A percentile compares a stretch with the other conserved stretches of the same genome.
phyloP scores from a whole-genome alignment of 768 basidiomycete species.

The Tulasnella sp. region DNA sequence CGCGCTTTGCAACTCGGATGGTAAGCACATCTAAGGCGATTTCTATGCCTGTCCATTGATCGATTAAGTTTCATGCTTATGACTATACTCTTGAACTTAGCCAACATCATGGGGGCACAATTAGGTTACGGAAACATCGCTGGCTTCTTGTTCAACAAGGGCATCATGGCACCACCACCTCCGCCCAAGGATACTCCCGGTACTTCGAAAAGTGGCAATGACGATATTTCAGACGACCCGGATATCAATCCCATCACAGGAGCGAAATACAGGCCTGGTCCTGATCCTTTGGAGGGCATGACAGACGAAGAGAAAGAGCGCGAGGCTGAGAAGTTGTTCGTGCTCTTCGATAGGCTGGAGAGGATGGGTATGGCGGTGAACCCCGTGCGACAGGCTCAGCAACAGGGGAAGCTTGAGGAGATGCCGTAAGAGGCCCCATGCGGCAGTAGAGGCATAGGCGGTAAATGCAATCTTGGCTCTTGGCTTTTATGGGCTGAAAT shows the following conservation, averaged over 20 bases:
- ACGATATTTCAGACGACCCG: slow-evolving; percentile 30
- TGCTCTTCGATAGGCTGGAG: slow-evolving; percentile 83
- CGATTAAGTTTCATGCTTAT: neutral
- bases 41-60: slow-evolving; percentile 1
- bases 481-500: too few relatives aligned
- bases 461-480: too few relatives aligned
- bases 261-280: slow-evolving; percentile 23
- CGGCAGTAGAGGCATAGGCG: too few relatives aligned
- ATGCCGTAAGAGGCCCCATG: neutral
- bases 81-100: slow-evolving; percentile 29
- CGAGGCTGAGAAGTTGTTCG: slow-evolving; percentile 87
- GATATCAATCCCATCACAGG: slow-evolving; percentile 83
- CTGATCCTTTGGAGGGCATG: slow-evolving; percentile 47
- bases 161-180: slow-evolving; percentile 55
- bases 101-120: slow-evolving; percentile 58
- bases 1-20: slow-evolving; percentile 69
- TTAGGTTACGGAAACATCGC: slow-evolving; percentile 95
- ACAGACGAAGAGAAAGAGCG: slow-evolving; percentile 90
- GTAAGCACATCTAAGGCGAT: slow-evolving; percentile 28
- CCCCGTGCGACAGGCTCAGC: slow-evolving; percentile 44
- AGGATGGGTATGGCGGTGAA: slow-evolving; percentile 54
- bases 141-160: slow-evolving; percentile 88
- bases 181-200: slow-evolving; percentile 23
- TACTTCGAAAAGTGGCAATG: slow-evolving; percentile 28
- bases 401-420: slow-evolving; percentile 32